Percentiles rank a stretch among this genome's conserved stretches.
Conservation (phyloP, 2,329 filamentous ascomycete species). For the Cladosporium sphaerospermum region DNA sequence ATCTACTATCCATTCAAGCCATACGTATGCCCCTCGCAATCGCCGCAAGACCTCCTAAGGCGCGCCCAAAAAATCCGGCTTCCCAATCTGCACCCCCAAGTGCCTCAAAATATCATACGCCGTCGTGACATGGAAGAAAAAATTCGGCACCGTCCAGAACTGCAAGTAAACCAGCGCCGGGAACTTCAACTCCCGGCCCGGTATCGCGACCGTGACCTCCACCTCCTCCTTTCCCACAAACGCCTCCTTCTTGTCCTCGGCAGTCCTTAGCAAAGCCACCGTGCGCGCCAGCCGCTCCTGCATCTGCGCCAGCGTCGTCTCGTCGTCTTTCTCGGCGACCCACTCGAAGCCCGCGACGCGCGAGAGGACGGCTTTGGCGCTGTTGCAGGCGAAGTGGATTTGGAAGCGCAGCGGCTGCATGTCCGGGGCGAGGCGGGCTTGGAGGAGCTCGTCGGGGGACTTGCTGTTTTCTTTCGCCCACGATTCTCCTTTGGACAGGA, state of each 20-base stretch:
- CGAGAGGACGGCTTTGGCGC: conserved; percentile 35
- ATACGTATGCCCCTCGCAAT: not conserved
- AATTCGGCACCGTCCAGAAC: conserved; percentile 50
- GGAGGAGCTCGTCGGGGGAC: conserved; percentile 32
- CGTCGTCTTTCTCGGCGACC: conserved; percentile 35
- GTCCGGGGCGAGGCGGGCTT: conserved; percentile 41
- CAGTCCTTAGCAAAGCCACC: conserved; percentile 40
- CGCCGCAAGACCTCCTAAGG: not conserved
- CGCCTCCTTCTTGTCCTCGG: conserved; percentile 31
- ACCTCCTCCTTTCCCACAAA: conserved; percentile 40
- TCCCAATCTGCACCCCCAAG: conserved; percentile 57
- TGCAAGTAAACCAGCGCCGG: conserved; percentile 42
- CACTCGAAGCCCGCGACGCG: conserved; percentile 34
- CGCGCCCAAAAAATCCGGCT: conserved; percentile 47
- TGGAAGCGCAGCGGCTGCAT: conserved; percentile 48
- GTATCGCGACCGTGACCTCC: conserved; percentile 34
- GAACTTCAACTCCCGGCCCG: conserved; percentile 33
- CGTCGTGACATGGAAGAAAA: conserved; percentile 58
- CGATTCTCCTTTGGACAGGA: conserved; percentile 41
- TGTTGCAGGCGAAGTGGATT: conserved; percentile 40
- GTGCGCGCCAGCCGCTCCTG: conserved; percentile 43
- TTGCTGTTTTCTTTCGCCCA: conserved; percentile 35
- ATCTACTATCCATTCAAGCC: not conserved
- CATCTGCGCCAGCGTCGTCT: conserved; percentile 46
- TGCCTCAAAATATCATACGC: conserved; percentile 56